Evolutionary conservation across 176 grass and related monocot genomes (phyloP).

Genomic region (Cenchrus fungigraminus): DNA sequence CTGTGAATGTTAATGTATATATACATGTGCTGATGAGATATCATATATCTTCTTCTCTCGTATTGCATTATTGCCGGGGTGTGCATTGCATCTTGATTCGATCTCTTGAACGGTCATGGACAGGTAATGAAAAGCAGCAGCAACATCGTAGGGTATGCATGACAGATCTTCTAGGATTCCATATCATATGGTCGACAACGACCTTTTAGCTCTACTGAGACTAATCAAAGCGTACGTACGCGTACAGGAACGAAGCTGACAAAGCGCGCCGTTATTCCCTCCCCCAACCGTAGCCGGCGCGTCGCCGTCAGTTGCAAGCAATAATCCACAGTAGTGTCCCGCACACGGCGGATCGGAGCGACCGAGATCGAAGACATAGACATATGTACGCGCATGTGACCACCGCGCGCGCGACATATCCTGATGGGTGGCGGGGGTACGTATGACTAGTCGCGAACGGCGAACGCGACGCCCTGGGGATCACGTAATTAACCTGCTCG

Average conservation of each 20-base stretch:
- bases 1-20: no score
- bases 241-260: conserved; percentile 28
- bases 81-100: no score
- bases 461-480: conserved; percentile 17
- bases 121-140: not conserved
- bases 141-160: not conserved
- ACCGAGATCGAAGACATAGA: no score
- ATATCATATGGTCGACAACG: conserved; percentile 3
- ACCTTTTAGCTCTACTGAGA: not conserved
- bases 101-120: no score
- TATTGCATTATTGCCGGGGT: no score
- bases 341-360: not conserved
- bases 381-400: no score
- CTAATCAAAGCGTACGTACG: not conserved
- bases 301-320: conserved; percentile 25
- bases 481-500: not conserved
- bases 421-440: not conserved
- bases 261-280: conserved; percentile 37
- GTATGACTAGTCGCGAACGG: not conserved
- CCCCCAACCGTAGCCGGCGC: not conserved
- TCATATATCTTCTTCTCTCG: no score
- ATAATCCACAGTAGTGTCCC: not conserved
- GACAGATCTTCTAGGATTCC: conserved; percentile 16
- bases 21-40: no score
- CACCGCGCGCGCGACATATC: no score